Evolutionary conservation across 225 moss, liverwort and hornwort species (phyloP), one percentile per base, ranked within the genome.

Genomic region (Lunularia cruciata): DNA sequence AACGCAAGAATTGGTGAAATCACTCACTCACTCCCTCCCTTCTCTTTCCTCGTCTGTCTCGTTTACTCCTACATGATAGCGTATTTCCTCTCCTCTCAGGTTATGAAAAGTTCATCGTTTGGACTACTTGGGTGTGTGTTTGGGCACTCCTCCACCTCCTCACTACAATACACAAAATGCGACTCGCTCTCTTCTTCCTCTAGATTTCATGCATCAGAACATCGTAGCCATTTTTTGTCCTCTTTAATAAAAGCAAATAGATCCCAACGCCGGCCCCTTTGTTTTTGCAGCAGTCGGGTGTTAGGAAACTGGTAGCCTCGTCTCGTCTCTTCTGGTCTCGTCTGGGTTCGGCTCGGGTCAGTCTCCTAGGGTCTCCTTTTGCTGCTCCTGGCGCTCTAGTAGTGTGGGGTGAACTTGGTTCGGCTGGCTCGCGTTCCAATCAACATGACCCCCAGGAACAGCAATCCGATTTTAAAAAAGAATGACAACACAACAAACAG

Each of bases 151-250:
- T 26, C 28, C 54, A 54, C 8, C 54, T 54, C 54, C 54, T 27
- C 6, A 54, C 54, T 54, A 13, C 54, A 27, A 9, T 28, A 25
- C 22, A 28, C 28, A 54, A n/a, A n/a, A n/a, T n/a, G n/a, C n/a
- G n/a, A n/a, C n/a, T n/a, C n/a, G 8, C 54, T 43, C 28, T 59
- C 1, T 36, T 59, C 43, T 19, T 16, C 58, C 58, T 15, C 58
- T 59, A 59, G 58, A 59, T 59, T 59, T 59, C 35, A 19, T 59
- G 58, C 58, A 59, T 59, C 32, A 35, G 19, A 48, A 6, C 58
- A 34, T 59, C 34, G 19, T 59, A 59, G 35, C 58, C 9, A 28
- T 7, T 10, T 35, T 59, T 59, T 59, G 58, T 59, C 58, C 6
- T 59, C 7, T 11, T 13, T n/a, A 19, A 34, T 59, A 36, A 36